Conservation (phyloP, 2,329 filamentous ascomycete species). For the Colletotrichum sp. region DNA sequence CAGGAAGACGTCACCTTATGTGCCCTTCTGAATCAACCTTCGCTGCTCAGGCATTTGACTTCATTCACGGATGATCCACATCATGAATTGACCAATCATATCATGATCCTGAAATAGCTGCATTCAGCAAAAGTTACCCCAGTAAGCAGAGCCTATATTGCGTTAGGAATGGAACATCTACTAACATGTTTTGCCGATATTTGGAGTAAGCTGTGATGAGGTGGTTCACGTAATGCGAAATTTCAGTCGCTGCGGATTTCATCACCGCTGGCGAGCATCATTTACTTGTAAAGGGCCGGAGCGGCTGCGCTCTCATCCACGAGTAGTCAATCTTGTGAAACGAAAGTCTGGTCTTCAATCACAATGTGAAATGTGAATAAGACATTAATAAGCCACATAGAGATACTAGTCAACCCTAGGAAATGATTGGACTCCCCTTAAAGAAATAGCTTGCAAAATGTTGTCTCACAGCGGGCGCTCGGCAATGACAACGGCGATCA, state of each 20-base stretch:
- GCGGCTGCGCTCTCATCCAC: not conserved
- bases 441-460: not conserved
- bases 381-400: not conserved
- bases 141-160: not conserved
- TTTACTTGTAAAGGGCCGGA: not conserved
- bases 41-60: not conserved
- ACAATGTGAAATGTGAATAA: fast-evolving
- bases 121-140: not conserved
- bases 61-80: not conserved
- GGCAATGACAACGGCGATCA: not conserved
- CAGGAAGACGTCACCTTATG: fast-evolving
- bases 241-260: not conserved
- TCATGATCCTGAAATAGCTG: not conserved
- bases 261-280: not conserved
- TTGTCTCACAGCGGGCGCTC: not conserved
- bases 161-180: not conserved
- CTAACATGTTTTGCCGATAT: fast-evolving
- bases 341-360: fast-evolving
- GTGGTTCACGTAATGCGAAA: not conserved
- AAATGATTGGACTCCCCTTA: not conserved
- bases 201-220: fast-evolving
- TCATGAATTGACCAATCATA: not conserved
- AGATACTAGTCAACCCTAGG: not conserved
- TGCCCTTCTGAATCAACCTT: not conserved
- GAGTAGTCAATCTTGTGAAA: fast-evolving